Conservation (phyloP, 176 grass and related monocot genomes). For the Tuctoria greenei region DNA sequence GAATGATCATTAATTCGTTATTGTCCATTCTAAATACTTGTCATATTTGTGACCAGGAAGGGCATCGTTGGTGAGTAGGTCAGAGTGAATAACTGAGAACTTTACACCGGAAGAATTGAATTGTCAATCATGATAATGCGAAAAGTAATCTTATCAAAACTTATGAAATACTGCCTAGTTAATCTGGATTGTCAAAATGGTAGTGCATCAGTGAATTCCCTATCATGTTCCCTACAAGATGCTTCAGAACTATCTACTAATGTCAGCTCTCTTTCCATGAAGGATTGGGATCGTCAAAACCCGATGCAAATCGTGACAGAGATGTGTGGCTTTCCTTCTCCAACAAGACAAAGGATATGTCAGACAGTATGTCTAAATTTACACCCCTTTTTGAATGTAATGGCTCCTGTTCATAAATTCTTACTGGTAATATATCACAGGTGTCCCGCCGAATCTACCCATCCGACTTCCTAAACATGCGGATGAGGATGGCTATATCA, state of each 20-base stretch:
- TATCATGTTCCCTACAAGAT: neutral
- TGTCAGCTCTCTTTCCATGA: slow-evolving; percentile 29
- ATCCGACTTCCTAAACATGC: slow-evolving; percentile 64
- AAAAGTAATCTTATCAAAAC: neutral
- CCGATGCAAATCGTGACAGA: slow-evolving; percentile 91
- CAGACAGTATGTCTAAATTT: slow-evolving; percentile 56
- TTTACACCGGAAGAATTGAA: neutral
- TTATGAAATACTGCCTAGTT: neutral
- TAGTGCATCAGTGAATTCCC: neutral
- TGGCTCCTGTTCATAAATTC: slow-evolving; percentile 14
- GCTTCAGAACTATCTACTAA: neutral
- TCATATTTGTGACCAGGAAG: neutral
- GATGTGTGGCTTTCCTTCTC: slow-evolving; percentile 99
- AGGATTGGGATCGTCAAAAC: slow-evolving; percentile 98
- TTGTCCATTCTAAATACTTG: neutral
- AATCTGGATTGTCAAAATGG: slow-evolving; percentile 10
- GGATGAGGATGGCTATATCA: slow-evolving; percentile 55
- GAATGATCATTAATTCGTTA: neutral
- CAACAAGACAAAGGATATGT: slow-evolving; percentile 97
- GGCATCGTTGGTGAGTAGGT: neutral
- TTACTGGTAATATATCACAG: slow-evolving; percentile 34
- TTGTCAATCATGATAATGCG: neutral
- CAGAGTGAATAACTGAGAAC: neutral
- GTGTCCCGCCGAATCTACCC: slow-evolving; percentile 42
- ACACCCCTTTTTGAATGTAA: slow-evolving; percentile 8